Base-by-base conservation (phyloP, 129 eudicot genomes). In the Tagetes patula region DNA sequence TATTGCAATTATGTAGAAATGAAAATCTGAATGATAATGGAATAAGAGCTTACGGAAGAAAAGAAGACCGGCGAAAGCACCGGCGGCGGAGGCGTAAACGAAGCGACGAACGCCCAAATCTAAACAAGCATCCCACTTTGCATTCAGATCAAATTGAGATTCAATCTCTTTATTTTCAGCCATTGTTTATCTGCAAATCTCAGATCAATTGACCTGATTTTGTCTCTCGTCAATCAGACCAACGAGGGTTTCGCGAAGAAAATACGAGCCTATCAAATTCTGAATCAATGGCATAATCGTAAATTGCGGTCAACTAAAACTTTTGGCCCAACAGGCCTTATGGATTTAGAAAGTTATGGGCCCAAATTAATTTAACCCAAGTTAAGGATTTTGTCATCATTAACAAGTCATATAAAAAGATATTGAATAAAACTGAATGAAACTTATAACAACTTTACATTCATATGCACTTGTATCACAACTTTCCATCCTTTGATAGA, bases 71-170 rank as follows among this genome's bases (percentile, higher is more conserved):
- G 87, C 71, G 37, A 87, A 81, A 72, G 96, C 91, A 59, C 98
- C 96, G 74, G 87, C 79, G 40, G 87, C 59, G 71, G 98, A 84
- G 30, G 96, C 79, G 79, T 92, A 89, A 5, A 85, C 90, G 47
- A 93, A 83, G 36, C 98, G 95, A 52, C 98, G 98, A 43, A 89
- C 78, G 20, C 96, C 89, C 82, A 92, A 85, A 93, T 93, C 98
- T 37, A 93, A 77, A 60, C 95, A 93, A 3, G 96, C 92, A 32
- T 93, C 96, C 96, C 91, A 93, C 79, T 93, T 89, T 2, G 92
- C 98, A 81, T 93, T 84, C 75, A 89, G 74, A 73, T 93, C 96
- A 74, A 82, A 82, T 34, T 89, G 83, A 5, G 84, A 54, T 43
- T 86, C 78, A 65, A 89, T 77, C 70, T 71, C 77, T 70, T 79